Conservation (phyloP, 768 basidiomycete genomes). For the Leucogyrophana mollusca region DNA sequence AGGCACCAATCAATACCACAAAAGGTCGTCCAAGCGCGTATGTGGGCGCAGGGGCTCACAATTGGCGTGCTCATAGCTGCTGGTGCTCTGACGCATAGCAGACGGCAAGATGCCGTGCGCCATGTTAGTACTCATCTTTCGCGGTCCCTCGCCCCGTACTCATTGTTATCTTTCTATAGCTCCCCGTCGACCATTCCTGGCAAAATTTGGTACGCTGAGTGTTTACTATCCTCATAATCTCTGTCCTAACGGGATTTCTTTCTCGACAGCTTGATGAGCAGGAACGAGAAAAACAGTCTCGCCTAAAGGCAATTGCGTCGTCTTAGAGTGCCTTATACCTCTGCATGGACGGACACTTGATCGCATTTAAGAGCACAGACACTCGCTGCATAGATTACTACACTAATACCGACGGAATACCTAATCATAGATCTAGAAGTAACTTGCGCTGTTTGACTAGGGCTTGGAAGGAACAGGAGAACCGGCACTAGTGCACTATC, state of each 20-base stretch:
- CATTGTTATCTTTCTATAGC: constrained; percentile 6
- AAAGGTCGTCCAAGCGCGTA: constrained; percentile 77
- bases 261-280: constrained; percentile 24
- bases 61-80: constrained; percentile 72
- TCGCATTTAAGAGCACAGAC: too few relatives aligned
- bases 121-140: not conserved
- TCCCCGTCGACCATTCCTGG: constrained; percentile 26
- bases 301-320: not conserved
- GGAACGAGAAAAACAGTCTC: constrained; percentile 22
- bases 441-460: too few relatives aligned
- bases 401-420: too few relatives aligned
- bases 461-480: too few relatives aligned
- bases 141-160: not conserved
- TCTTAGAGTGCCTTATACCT: too few relatives aligned
- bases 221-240: not conserved
- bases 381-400: too few relatives aligned
- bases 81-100: constrained; percentile 60
- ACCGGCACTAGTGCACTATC: too few relatives aligned
- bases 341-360: too few relatives aligned
- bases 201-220: constrained; percentile 20
- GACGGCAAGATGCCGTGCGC: constrained; percentile 39
- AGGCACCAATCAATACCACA: constrained; percentile 48
- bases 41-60: constrained; percentile 86
- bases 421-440: too few relatives aligned
- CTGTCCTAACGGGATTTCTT: not conserved